phyloP scores from a whole-genome alignment of 1,139 yeast genomes.

The Yamadazyma membranifaciens region DNA sequence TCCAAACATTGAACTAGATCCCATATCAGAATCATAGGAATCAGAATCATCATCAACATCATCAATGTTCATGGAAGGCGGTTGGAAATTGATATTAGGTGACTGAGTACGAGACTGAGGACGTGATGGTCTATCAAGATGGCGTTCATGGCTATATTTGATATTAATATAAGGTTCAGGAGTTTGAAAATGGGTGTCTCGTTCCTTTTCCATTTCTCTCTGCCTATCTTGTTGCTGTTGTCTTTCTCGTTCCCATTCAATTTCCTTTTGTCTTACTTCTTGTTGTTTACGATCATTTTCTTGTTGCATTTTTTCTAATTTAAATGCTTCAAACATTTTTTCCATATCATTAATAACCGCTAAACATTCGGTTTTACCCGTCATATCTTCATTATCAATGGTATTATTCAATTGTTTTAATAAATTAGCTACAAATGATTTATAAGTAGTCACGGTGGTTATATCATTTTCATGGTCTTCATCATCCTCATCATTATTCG shows the following conservation, averaged over 20 bases:
- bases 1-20: conserved; percentile 26
- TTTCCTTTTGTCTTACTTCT: conserved; percentile 6
- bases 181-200: background rate
- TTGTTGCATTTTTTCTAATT: conserved; percentile 28
- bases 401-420: conserved; percentile 52
- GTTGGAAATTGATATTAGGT: background rate
- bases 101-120: conserved; percentile 1
- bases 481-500: conserved; percentile 12
- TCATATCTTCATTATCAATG: conserved; percentile 46
- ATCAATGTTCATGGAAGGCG: conserved; percentile 5
- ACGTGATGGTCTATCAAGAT: background rate
- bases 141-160: conserved; percentile 3
- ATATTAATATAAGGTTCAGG: conserved; percentile 9
- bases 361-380: conserved; percentile 55
- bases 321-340: conserved; percentile 56
- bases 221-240: conserved; percentile 4
- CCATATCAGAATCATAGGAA: conserved; percentile 30
- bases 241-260: background rate
- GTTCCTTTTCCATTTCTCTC: background rate
- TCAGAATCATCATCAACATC: conserved; percentile 19
- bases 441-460: conserved; percentile 48
- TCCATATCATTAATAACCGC: conserved; percentile 62
- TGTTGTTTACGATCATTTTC: conserved; percentile 16
- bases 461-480: conserved; percentile 21
- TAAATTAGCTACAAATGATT: conserved; percentile 49